Evolutionary conservation across 140 eudicot genomes (phyloP).

Genomic region (Anethum foeniculum): DNA sequence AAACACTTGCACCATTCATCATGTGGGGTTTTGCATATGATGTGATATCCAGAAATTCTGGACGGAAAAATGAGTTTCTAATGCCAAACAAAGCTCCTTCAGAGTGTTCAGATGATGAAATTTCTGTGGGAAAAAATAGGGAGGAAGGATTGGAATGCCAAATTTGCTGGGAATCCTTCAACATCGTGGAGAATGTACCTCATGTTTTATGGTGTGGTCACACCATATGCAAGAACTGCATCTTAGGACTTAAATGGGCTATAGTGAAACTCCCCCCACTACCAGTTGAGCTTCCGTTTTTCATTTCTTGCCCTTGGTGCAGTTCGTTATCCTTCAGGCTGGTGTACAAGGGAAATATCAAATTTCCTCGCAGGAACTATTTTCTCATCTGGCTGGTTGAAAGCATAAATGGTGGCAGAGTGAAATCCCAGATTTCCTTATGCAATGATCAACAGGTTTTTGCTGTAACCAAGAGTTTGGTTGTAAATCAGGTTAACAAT

Average conservation of each 20-base stretch:
- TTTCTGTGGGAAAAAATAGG: slow-evolving; percentile 30
- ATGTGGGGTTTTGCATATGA: slow-evolving; percentile 48
- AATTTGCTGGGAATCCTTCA: slow-evolving; percentile 54
- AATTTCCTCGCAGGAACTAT: slow-evolving; percentile 50
- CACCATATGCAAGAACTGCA: slow-evolving; percentile 57
- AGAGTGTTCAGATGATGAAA: slow-evolving; percentile 51
- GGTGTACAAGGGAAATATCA: slow-evolving; percentile 39
- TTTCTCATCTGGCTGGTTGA: slow-evolving; percentile 72
- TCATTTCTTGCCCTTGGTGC: slow-evolving; percentile 70
- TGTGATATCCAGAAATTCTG: slow-evolving; percentile 19
- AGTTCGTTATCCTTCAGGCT: slow-evolving; percentile 41
- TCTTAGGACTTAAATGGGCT: slow-evolving; percentile 54
- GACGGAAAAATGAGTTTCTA: slow-evolving; percentile 16
- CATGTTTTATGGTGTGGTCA: slow-evolving; percentile 65
- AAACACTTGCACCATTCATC: neutral
- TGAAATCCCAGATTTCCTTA: slow-evolving; percentile 32
- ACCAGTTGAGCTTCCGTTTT: slow-evolving; percentile 53
- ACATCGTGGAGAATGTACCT: slow-evolving; percentile 48
- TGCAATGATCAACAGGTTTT: slow-evolving; percentile 28
- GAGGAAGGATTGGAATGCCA: slow-evolving; percentile 52
- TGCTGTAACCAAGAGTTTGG: slow-evolving; percentile 24
- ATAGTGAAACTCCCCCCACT: slow-evolving; percentile 45
- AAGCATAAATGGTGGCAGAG: slow-evolving; percentile 46
- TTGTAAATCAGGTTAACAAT: slow-evolving; percentile 23
- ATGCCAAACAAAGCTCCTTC: slow-evolving; percentile 32